These are phyloP conservation scores for Yarrowia porcina DNA, from an alignment of 805 yeast species.

Conservation along the genomic window DNA sequence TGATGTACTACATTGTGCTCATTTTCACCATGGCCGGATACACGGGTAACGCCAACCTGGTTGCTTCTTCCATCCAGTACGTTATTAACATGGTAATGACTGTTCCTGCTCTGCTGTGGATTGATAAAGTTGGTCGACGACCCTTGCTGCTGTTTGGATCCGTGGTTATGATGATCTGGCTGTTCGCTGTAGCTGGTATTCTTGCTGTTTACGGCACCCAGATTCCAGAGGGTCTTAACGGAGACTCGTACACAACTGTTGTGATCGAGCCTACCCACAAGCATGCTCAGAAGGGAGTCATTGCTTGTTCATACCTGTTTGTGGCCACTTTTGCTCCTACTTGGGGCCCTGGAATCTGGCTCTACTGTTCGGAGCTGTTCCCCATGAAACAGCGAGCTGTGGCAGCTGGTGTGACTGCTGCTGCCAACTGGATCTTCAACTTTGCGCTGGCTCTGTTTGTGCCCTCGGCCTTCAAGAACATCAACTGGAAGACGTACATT, in stretches of 20 bases:
- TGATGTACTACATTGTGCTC: constrained; percentile 66
- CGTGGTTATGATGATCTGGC: constrained; percentile 58
- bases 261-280: constrained; percentile 55
- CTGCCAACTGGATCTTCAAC: constrained; percentile 38
- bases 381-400: constrained; percentile 53
- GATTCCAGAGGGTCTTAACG: constrained; percentile 46
- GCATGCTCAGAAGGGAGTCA: constrained; percentile 51
- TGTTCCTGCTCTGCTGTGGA: constrained; percentile 55
- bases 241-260: constrained; percentile 52
- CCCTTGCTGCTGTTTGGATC: constrained; percentile 59
- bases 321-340: constrained; percentile 76
- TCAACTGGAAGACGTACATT: constrained; percentile 57
- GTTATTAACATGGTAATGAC: constrained; percentile 55
- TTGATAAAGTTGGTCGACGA: constrained; percentile 65
- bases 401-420: constrained; percentile 51
- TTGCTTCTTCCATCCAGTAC: constrained; percentile 59
- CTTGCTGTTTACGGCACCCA: constrained; percentile 37
- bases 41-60: constrained; percentile 48
- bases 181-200: constrained; percentile 56
- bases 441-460: constrained; percentile 56
- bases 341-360: constrained; percentile 60
- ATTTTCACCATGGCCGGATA: constrained; percentile 65
- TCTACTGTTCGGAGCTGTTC: constrained; percentile 52
- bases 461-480: constrained; percentile 52
- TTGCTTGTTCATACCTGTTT: constrained; percentile 54